Evolutionary conservation across 2,329 filamentous ascomycete species (phyloP), one percentile per base, ranked within the genome.

Genomic region (Talaromyces sp.): DNA sequence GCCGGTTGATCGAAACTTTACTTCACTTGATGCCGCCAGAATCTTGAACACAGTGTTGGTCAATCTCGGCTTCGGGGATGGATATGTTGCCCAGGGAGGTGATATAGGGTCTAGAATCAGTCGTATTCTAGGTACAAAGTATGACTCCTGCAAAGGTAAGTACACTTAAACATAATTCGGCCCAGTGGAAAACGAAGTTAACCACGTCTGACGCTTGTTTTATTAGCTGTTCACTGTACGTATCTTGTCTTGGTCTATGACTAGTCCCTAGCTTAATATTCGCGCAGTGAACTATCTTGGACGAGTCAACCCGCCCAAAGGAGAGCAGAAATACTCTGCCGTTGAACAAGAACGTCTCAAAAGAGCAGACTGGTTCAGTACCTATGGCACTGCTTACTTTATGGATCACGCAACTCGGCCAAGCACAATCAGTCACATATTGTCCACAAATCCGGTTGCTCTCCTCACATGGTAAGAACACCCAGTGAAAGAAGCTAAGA

Each of bases 31-130:
- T 57, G 78, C 75, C 33, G 79, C 83, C 0, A 73, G 76, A 1
- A 71, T 84, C 9, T 75, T 87, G 62, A 78, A 87, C 72, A 76
- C 80, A 24, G 68, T 87, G 2, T 84, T 88, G 80, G 66, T 82
- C 1, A 76, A 76, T 0, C 78, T 88, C 3, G 86, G 86, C 0
- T 85, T 87, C 56, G 77, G 75, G 0, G 66, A 68, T 0, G 82
- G 82, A 2, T 88, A 88, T 67, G 72, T 86, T 8, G 79, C 79
- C 0, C 85, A 87, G 71, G 86, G 86, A 10, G 86, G 86, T 3
- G 86, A 89, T 68, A 75, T 88, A 1, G 83, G 85, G 2, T 79
- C 78, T 50, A 73, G 77, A 31, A 64, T 86, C 4, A 74, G 79
- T 0, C 73, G 83, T 13, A 67, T 78, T 0, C 70, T 87, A 52